Evolutionary conservation across 148 eudicot species (phyloP), one percentile per base, ranked within the genome.

Genomic region (Dianthus caryophyllus): DNA sequence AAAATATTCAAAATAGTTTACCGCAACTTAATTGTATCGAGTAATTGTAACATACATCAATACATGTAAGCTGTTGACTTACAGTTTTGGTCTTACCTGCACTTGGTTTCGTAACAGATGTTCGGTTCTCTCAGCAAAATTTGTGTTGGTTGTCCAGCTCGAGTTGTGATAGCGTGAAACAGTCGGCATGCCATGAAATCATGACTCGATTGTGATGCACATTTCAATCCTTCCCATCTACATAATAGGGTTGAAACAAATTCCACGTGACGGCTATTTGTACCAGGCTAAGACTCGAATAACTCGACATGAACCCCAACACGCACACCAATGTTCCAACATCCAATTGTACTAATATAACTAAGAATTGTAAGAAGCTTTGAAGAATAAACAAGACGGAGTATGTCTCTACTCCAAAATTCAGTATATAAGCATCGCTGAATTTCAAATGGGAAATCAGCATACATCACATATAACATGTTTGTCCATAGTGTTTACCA

Each of bases 401-500:
- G 30, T 29, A 20, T 48, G 52, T 54, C 65, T 21, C 33, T 46
- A 69, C 39, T 11, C 55, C 25, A 20, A 57, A 64, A 16, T 68
- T 29, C 59, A 25, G 60, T 46, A 39, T 48, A 33, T 33, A 33
- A 33, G 18, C 12, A 16, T 1, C 16, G 20, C n/a, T 7, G 38
- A 0, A 52, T 66, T 22, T 48, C 47, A 46, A 58, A n/a, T n/a
- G 12, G 43, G 64, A 43, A 58, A 46, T 30, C 57, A 7, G 51
- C 64, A 58, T 29, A 46, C 57, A 9, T 27, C 60, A 61, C 31
- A 25, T 41, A 36, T 70, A 60, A 18, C n/a, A 52, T 54, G 41
- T 49, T 20, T 26, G 47, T 59, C 43, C 24, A 48, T 25, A 60
- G 66, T 70, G 41, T 61, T 18, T 12, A 72, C 33, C 63, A 29